Percentiles rank a stretch among this genome's conserved stretches.
Evolutionary conservation across 192 early-diverging fungal genomes (phyloP).

Genomic region (Kickxella alabastrina): DNA sequence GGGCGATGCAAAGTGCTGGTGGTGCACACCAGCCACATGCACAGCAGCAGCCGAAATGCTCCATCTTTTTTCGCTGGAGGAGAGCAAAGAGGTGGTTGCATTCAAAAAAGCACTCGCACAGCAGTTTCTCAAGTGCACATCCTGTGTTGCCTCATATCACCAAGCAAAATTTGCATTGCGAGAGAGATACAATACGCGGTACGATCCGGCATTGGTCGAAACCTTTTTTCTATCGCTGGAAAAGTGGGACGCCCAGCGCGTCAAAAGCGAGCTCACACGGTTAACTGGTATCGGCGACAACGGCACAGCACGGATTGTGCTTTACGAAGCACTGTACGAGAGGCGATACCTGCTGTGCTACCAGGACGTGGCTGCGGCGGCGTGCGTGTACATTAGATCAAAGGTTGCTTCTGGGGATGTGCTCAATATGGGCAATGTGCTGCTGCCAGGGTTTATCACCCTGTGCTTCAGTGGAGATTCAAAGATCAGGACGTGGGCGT

Average conservation of each 20-base stretch:
- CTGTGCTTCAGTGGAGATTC: slow-evolving; percentile 18
- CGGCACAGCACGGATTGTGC: slow-evolving; percentile 4
- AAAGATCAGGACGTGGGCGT: slow-evolving; percentile 23
- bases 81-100: slow-evolving; percentile 3
- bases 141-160: slow-evolving; percentile 40
- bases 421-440: slow-evolving; percentile 16
- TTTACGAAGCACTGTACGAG: slow-evolving; percentile 26
- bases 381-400: slow-evolving; percentile 12
- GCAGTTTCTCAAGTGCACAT: slow-evolving; percentile 31
- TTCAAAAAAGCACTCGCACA: slow-evolving; percentile 23
- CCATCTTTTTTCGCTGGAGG: slow-evolving; percentile 38
- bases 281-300: background rate
- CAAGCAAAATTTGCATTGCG: slow-evolving; percentile 24
- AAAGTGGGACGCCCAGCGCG: slow-evolving; percentile 36
- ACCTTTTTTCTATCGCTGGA: slow-evolving; percentile 18
- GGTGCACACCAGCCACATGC: slow-evolving; percentile 28
- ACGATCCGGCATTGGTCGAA: slow-evolving; percentile 13
- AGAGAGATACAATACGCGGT: slow-evolving; percentile 13
- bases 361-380: slow-evolving; percentile 5
- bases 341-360: slow-evolving; percentile 17
- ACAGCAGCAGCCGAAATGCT: slow-evolving; percentile 35
- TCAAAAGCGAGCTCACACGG: slow-evolving; percentile 7
- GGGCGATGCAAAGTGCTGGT: slow-evolving; percentile 46
- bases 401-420: slow-evolving; percentile 4
- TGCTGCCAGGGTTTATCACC: slow-evolving; percentile 28